Evolutionary conservation across 257 asterid genomes (phyloP), one percentile per base, ranked within the genome.

Genomic region (Vinca minor): DNA sequence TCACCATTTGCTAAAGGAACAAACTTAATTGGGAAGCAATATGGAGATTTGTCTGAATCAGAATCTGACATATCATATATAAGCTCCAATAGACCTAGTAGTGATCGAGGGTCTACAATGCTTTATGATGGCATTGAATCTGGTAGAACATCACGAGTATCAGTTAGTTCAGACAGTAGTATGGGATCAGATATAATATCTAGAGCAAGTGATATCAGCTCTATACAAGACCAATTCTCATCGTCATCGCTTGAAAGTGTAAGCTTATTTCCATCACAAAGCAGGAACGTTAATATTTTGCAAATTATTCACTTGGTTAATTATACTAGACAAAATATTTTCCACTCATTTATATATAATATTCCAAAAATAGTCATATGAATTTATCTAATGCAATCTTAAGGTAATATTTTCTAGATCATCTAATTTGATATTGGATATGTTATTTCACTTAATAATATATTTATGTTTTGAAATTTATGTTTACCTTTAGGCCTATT

Each of bases 81-180:
- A 41, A 83, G 93, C 73, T 90, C 96, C 1, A 88, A 72, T 15
- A 78, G 94, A 74, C 79, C 86, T 44, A 89, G 89, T 72, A 65
- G 78, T 6, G 95, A 85, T 71, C 72, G 65, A 28, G 15, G 68
- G 14, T 80, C 85, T 12, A 70, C 81, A 39, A 26, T 71, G 36
- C 26, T 76, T 52, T 69, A 49, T 20, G 95, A 89, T 44, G 42
- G 75, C 73, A 5, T 66, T 20, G 85, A 78, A 52, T 64, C 82
- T 0, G 64, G 73, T 13, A 73, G 80, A 57, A 73, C 78, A 36
- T 75, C 90, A 46, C 68, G 79, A 20, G 45, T 79, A 36, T 89
- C 97, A 5, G 63, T 78, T 12, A 85, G 94, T 78, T 87, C 95
- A 6, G 94, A 83, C 0, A 78, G 83, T 59, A 87, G 95, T n/a